Percentiles rank a stretch among this genome's conserved stretches.
Evolutionary conservation across 1,139 yeast species (phyloP).

Genomic region (Magnusiomyces sp.): DNA sequence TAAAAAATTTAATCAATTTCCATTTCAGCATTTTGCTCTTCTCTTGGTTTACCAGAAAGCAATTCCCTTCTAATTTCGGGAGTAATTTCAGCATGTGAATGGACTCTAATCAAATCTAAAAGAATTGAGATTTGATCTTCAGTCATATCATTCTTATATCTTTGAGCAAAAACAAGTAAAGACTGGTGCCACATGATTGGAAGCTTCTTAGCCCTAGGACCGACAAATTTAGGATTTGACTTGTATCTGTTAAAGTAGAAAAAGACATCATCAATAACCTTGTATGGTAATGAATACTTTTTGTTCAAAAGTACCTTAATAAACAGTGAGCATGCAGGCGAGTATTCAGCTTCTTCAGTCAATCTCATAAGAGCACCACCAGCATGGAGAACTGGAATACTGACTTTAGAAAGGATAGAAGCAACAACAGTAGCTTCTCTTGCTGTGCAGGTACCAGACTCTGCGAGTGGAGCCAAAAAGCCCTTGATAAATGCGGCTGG

Average conservation of each 20-base stretch:
- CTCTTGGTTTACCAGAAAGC: constrained; percentile 50
- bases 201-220: constrained; percentile 42
- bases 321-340: constrained; percentile 84
- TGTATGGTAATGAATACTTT: constrained; percentile 93
- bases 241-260: constrained; percentile 82
- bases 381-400: constrained; percentile 91
- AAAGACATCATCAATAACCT: constrained; percentile 91
- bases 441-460: constrained; percentile 55
- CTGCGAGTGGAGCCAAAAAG: constrained; percentile 79
- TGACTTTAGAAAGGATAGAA: constrained; percentile 78
- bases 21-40: not conserved
- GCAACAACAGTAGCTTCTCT: constrained; percentile 96
- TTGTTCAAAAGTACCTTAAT: constrained; percentile 84
- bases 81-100: constrained; percentile 81
- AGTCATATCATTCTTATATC: constrained; percentile 93
- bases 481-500: constrained; percentile 98
- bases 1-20: not conserved
- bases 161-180: constrained; percentile 84
- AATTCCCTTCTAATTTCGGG: constrained; percentile 93
- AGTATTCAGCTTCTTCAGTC: constrained; percentile 64
- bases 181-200: constrained; percentile 99
- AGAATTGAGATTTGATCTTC: constrained; percentile 94
- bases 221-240: constrained; percentile 23
- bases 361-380: constrained; percentile 88
- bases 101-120: constrained; percentile 81